Evolutionary conservation across 1,284 basidiomycete genomes (phyloP), one percentile per base, ranked within the genome.

Genomic region (Laetiporus sulphureus): DNA sequence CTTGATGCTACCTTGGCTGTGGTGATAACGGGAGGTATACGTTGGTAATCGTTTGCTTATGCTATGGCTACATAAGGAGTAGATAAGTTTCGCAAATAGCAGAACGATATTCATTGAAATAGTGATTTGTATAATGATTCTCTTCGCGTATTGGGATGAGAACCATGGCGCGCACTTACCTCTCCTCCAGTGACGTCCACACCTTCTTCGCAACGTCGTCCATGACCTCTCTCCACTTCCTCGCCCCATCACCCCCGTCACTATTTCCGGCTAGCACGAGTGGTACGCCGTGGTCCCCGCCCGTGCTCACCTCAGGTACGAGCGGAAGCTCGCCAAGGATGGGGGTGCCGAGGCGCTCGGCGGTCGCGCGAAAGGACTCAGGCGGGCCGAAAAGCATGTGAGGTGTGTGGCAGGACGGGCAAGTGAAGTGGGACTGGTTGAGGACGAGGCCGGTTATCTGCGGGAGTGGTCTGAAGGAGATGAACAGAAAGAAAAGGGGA

Each of bases 361-460:
- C 87, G 0, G 83, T 77, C 5, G 66, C 58, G 18, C 73, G 72
- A 63, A 96, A 94, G 11, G 69, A 64, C 6, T 72, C 69, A 0
- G 86, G 70, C 6, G 77, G 66, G 32, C 94, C 95, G 50, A 93
- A 98, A 10, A 97, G 69, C 52, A 87, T 70, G 50, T 93, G 89
- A 0, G 69, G 69, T 0, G 72, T 73, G 1, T 73, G 66, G 54
- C 91, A 96, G 4, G 77, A 75, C 0, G 86, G 75, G 54, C 91
- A 94, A n/a, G 84, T 69, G 60, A 87, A 97, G 61, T 91, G 80
- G 0, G 91, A 79, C 71, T 96, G 89, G 60, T 99, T 98, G 38
- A 99, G 77, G 0, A 98, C 65, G 3, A 94, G 71, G 1, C 95
- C 95, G 2, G 82, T 77, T 44, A 97, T 88, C 92, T 96, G 33